Evolutionary conservation across 768 basidiomycete species (phyloP), one percentile per base, ranked within the genome.

Genomic region (Russula earlei): DNA sequence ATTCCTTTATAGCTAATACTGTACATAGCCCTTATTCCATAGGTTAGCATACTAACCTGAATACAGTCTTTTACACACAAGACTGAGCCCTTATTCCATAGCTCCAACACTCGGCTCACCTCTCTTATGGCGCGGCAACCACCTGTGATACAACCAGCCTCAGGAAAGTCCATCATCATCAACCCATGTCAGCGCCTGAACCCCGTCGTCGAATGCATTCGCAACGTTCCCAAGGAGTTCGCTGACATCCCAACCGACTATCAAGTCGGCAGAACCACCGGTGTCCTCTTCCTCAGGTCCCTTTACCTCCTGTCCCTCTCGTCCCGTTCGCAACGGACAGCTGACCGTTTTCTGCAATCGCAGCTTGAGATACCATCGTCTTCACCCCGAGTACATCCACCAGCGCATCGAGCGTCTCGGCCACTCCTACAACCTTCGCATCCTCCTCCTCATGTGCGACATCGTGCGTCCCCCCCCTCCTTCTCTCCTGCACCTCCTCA

Each of bases 301-400:
- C 63, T 63, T 36, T 25, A 10, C 24, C 17, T 24, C 43, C 20
- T 1, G 31, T 19, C 10, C 17, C 20, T 31, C 2, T 34, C 5
- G 12, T 10, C 14, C 19, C 12, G 2, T n/a, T 36, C 15, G 7
- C 11, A 1, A 33, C 11, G 31, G 31, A 33, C 24, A 44, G 11
- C 44, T 49, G 5, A 31, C 49, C 44, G 20, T 55, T 17, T 17
- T 31, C 19, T 20, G 49, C 10, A 1, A 27, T 29, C 19, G 2
- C 58, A 97, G 96, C 67, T 68, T 98, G 62, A 87, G 83, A 65
- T 98, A 98, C 63, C 94, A 98, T 65, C 87, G 94, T 49, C 79
- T 99, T 14, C 96, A 98, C 69, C 96, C 96, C 14, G 96, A 98
- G 69, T 99, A 99, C 67, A 85, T 99, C 54, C 90, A 91, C 67